Evolutionary conservation across 1,284 basidiomycete genomes (phyloP), one percentile per base, ranked within the genome.

Genomic region (Thelephora terrestris): DNA sequence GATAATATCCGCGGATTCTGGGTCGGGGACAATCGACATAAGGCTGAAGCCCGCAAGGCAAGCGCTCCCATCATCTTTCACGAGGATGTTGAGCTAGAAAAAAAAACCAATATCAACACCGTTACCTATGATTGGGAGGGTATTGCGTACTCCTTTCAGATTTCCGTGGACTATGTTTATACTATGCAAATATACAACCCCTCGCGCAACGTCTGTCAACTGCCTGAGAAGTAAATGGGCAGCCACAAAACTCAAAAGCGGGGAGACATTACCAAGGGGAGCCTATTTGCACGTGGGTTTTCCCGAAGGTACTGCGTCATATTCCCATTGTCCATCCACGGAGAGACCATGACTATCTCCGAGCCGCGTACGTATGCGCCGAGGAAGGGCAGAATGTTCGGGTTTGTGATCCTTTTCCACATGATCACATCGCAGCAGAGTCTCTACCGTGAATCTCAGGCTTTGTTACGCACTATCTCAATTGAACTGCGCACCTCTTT

Each of bases 41-140:
- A 27, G 9, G 25, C 25, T 9, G 9, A 27, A 27, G 25, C 9
- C 25, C 25, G 25, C 25, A 9, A 27, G 25, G 25, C 25, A 27
- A 5, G 25, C 25, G 4, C 9, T 50, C 20, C 53, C 53, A 23
- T 18, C 24, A 27, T 63, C 55, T 42, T 25, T 45, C 4, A 66
- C 50, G 1, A 65, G 44, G 27, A 66, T 50, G 34, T 66, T 67
- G 34, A 52, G 53, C 61, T 62, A 16, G 20, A 17, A 17, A 21
- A 25, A 20, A 36, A 29, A n/a, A 34, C 42, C 10, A n/a, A 39
- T 18, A 39, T 9, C 4, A 27, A 9, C 9, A 9, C 9, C 9
- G 9, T 27, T 27, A 9, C 9, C 4, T 9, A 4, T 9, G 9
- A 4, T 27, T 27, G 5, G 9, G 5, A 4, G 25, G 9, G 25